These are phyloP conservation scores for Lyophyllum shimeji DNA, from an alignment of 768 basidiomycete genomes.

Conservation along the genomic window DNA sequence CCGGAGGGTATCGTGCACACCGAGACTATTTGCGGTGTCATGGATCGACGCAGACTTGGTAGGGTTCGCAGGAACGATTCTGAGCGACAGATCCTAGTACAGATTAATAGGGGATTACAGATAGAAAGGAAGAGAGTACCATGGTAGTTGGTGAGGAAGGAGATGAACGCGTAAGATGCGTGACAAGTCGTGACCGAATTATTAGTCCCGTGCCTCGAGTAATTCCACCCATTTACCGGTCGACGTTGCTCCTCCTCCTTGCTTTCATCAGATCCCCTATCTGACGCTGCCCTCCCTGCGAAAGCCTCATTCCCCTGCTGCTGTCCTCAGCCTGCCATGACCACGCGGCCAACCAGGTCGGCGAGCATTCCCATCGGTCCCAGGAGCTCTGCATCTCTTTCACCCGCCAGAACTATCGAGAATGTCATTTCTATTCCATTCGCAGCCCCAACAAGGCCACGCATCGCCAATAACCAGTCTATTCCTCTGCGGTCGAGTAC, in stretches of 20 bases:
- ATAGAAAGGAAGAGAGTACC: conserved; percentile 16
- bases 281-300: background rate
- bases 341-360: conserved; percentile 55
- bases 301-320: background rate
- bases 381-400: conserved; percentile 41
- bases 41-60: conserved; percentile 63
- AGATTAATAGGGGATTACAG: background rate
- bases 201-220: conserved; percentile 11
- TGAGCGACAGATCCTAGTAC: conserved; percentile 49
- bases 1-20: conserved; percentile 85
- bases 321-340: conserved; percentile 31
- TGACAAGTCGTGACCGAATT: conserved; percentile 14
- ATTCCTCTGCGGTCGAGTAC: conserved; percentile 22
- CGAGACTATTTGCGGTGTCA: conserved; percentile 71
- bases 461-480: conserved; percentile 32
- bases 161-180: conserved; percentile 26
- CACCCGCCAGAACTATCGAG: conserved; percentile 61
- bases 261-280: conserved; percentile 13
- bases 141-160: conserved; percentile 21
- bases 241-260: conserved; percentile 4
- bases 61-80: conserved; percentile 57
- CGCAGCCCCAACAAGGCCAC: conserved; percentile 39
- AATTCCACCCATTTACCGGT: conserved; percentile 9
- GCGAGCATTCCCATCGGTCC: conserved; percentile 65
- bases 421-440: conserved; percentile 65